Base-by-base conservation (phyloP, 768 basidiomycete species). In the Termitomyces sp. region DNA sequence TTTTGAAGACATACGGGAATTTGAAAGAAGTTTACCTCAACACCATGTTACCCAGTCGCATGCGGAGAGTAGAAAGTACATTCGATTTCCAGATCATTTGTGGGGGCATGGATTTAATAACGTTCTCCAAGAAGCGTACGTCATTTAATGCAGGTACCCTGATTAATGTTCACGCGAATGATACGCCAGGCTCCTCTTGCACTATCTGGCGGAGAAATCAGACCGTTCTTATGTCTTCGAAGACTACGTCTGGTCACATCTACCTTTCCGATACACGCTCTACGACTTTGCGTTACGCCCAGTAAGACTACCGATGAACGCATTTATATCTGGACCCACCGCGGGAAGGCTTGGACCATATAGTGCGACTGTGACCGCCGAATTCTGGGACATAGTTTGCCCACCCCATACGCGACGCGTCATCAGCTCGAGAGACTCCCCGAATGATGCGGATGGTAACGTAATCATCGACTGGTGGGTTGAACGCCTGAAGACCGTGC, bases 71-170 rank as follows among this genome's bases (percentile, higher is more conserved):
- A 63, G 63, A 33, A 62, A 62, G 59, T 85, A 78, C 57, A 59
- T 85, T 31, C 64, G 75, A 28, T 85, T 84, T 59, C 77, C 81
- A 1, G 75, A 75, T 19, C 81, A 84, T 58, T 53, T 84, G 5
- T 83, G 82, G 82, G 82, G 81, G 0, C 80, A 79, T 53, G 84
- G 84, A 1, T 71, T 84, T 55, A 84, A 85, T 66, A 86, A 85
- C 54, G 66, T 84, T 30, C 69, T 86, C 26, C 81, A 85, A 66
- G 83, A 86, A 75, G 71, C 76, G 82, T 84, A 63, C 50, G 62
- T 53, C 35, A 50, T 51, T 23, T 21, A 7, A 26, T 11, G 12
- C 3, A 28, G 30, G 50, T 51, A 30, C 6, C 40, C 26, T 50
- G 28, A 21, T 1, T 26, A 19, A 23, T 30, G 17, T 35, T 19